phyloP scores from a whole-genome alignment of 345 rosid genomes.

The Excoecaria cochinchinensis region DNA sequence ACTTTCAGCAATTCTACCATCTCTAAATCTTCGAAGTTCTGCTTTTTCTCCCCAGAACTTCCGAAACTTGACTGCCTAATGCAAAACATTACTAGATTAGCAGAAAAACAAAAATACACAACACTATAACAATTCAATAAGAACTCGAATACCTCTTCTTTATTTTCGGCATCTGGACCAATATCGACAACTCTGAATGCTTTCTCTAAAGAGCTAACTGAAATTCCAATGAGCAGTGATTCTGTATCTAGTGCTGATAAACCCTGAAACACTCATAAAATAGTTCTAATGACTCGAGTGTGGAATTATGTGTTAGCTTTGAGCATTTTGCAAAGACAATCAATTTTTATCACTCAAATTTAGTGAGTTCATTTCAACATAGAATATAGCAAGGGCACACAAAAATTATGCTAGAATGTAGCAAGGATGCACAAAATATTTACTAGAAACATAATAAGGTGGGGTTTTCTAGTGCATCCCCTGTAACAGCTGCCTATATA shows the following conservation, averaged over 20 bases:
- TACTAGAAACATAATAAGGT: background rate
- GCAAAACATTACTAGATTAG: constrained; percentile 14
- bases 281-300: background rate
- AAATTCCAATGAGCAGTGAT: constrained; percentile 75
- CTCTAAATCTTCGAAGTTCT: constrained; percentile 87
- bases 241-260: constrained; percentile 55
- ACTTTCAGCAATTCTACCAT: constrained; percentile 95
- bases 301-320: background rate
- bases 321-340: background rate
- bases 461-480: background rate
- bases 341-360: background rate
- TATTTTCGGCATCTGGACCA: constrained; percentile 89
- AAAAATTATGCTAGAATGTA: background rate
- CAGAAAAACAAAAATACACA: background rate
- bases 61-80: constrained; percentile 65
- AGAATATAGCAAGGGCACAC: background rate
- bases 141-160: constrained; percentile 60
- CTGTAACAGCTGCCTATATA: background rate
- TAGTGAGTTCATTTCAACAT: background rate
- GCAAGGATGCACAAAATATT: background rate
- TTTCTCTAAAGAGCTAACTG: constrained; percentile 65
- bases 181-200: constrained; percentile 78
- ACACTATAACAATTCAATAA: background rate
- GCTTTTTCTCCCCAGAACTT: constrained; percentile 92
- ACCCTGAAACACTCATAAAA: constrained; percentile 47